phyloP scores from a whole-genome alignment of 106 monocot species.

The Acorus gramineus region DNA sequence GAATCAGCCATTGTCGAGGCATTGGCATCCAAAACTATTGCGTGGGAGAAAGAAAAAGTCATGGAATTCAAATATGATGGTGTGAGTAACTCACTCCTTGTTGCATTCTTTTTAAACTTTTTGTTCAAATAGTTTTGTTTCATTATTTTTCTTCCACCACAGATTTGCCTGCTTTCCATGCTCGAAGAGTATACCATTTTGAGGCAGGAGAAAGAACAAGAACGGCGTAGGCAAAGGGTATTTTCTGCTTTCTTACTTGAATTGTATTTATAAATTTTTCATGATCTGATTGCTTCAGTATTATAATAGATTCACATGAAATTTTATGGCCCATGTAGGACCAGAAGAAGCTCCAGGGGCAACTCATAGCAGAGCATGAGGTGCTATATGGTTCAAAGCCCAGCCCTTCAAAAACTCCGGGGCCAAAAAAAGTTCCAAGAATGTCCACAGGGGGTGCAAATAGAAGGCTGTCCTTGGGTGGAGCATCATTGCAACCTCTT shows the following conservation, averaged over 20 bases:
- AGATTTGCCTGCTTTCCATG: constrained; percentile 53
- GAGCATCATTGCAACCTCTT: constrained; percentile 16
- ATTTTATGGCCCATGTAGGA: constrained; percentile 22
- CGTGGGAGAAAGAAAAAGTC: constrained; percentile 61
- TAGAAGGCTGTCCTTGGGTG: constrained; percentile 50
- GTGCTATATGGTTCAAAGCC: constrained; percentile 64
- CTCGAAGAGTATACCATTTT: constrained; percentile 55
- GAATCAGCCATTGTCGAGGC: constrained; percentile 47
- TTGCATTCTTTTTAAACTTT: neutral
- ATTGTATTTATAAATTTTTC: too few relatives aligned
- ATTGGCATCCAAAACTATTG: constrained; percentile 32
- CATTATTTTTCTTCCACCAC: neutral
- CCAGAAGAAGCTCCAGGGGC: constrained; percentile 65
- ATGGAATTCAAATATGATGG: constrained; percentile 51
- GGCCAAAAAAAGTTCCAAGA: constrained; percentile 46
- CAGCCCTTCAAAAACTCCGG: constrained; percentile 51
- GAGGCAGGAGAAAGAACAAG: constrained; percentile 58
- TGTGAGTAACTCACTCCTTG: constrained; percentile 20
- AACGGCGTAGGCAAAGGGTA: constrained; percentile 49
- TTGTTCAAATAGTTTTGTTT: neutral
- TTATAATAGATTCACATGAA: neutral
- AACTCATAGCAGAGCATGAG: constrained; percentile 68
- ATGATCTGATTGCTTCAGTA: too few relatives aligned
- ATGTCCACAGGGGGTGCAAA: constrained; percentile 32
- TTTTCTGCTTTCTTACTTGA: too few relatives aligned